These are phyloP conservation scores for Fusarium hainanense DNA, from an alignment of 2,329 filamentous ascomycete genomes.

Conservation along the genomic window DNA sequence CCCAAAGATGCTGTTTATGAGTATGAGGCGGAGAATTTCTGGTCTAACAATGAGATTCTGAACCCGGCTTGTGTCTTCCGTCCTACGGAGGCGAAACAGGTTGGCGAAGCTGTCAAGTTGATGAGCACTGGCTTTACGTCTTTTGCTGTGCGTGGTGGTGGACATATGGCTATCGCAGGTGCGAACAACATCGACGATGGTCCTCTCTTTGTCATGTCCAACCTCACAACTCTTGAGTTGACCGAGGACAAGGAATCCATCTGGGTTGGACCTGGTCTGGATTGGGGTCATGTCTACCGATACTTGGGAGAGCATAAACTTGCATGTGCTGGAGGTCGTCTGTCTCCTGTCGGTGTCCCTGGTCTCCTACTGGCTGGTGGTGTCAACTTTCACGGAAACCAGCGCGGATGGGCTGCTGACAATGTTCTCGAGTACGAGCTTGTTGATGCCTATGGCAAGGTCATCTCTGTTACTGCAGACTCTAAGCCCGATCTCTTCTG, in stretches of 20 bases:
- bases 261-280: conserved; percentile 28
- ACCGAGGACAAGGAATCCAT: conserved; percentile 16
- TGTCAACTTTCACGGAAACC: conserved; percentile 39
- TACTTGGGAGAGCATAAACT: conserved; percentile 17
- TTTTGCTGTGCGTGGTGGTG: conserved; percentile 39
- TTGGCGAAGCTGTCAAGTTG: conserved; percentile 1
- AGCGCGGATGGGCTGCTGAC: conserved; percentile 45
- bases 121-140: neutral
- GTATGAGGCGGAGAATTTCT: conserved; percentile 25
- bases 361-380: conserved; percentile 34
- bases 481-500: conserved; percentile 52
- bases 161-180: conserved; percentile 37
- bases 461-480: conserved; percentile 53
- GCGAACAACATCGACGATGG: conserved; percentile 36
- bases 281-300: conserved; percentile 37
- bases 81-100: conserved; percentile 2
- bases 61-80: conserved; percentile 27
- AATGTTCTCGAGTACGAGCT: conserved; percentile 53
- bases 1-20: conserved; percentile 6
- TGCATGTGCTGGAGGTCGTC: conserved; percentile 29
- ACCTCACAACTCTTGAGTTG: conserved; percentile 26
- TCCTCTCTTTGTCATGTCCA: conserved; percentile 28
- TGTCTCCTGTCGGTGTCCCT: conserved; percentile 32
- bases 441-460: conserved; percentile 54
- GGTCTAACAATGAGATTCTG: conserved; percentile 29